Conservation (phyloP, 2,329 filamentous ascomycete species). For the Botryotinia globosa region DNA sequence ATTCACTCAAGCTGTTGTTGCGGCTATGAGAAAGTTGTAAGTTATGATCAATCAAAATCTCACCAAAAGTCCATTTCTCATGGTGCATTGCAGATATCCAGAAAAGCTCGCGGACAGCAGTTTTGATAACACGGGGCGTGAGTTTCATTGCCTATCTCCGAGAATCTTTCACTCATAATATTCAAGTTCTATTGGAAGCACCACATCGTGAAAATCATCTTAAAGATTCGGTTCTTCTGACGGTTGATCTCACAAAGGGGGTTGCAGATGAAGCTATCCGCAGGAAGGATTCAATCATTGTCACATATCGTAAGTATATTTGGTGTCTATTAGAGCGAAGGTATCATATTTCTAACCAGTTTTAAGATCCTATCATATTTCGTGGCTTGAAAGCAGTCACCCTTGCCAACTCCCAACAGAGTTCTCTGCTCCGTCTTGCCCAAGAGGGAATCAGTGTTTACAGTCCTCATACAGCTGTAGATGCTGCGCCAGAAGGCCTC, state of each 20-base stretch:
- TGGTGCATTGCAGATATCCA: slow-evolving; percentile 65
- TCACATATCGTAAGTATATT: slow-evolving; percentile 74
- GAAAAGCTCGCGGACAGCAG: slow-evolving; percentile 82
- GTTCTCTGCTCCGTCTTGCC: slow-evolving; percentile 75
- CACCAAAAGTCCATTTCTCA: neutral
- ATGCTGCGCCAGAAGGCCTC: slow-evolving; percentile 79
- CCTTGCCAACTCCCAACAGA: slow-evolving; percentile 79
- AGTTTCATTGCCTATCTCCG: slow-evolving; percentile 14
- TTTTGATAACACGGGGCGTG: slow-evolving; percentile 92
- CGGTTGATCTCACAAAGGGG: slow-evolving; percentile 84
- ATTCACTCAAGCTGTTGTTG: slow-evolving; percentile 67
- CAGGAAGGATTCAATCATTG: slow-evolving; percentile 71
- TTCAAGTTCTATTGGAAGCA: slow-evolving; percentile 64
- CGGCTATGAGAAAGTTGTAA: slow-evolving; percentile 76
- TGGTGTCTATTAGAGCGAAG: neutral
- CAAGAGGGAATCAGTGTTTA: slow-evolving; percentile 92
- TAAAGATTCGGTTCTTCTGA: slow-evolving; percentile 70
- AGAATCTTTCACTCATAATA: slow-evolving; percentile 21
- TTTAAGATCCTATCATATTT: slow-evolving; percentile 91
- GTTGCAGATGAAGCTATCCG: slow-evolving; percentile 88
- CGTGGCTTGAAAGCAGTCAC: slow-evolving; percentile 86
- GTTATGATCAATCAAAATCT: slow-evolving; percentile 38
- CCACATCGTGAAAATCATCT: slow-evolving; percentile 58
- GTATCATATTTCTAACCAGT: slow-evolving; percentile 13
- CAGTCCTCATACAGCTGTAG: slow-evolving; percentile 91